Evolutionary conservation across 306 rosid species (phyloP), one percentile per base, ranked within the genome.

Genomic region (Betula pendula): DNA sequence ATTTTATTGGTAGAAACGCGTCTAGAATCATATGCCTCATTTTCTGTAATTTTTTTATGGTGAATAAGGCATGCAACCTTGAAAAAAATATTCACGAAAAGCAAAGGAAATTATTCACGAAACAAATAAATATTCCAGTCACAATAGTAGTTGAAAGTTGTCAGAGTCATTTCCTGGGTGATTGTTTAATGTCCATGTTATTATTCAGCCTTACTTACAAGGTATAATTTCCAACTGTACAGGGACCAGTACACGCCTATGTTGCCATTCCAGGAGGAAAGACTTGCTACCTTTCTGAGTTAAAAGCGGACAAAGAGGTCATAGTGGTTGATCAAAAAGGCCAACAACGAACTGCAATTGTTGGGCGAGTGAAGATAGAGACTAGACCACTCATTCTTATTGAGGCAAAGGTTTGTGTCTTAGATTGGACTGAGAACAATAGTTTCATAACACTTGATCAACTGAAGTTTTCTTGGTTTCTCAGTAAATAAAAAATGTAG

Each of bases 241-340:
- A 94, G 98, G 96, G 97, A 51, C 91, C 92, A 35, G 90, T 94
- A 49, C 97, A 92, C 77, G 87, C 96, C 70, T 95, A 92, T 79
- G 92, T 92, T 62, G 96, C 90, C 69, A 84, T 88, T 77, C 96
- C 97, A 0, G 98, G 97, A 45, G 97, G 90, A 44, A 90, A 85
- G 87, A 95, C 98, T 19, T 71, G 90, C 82, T 95, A 95, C 83
- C 90, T 95, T 63, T 89, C 97, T 1, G 97, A 95, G 85, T 75
- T 95, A 71, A 88, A 75, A 83, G 79, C 97, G 29, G 98, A 97
- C 71, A 90, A 88, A 82, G 96, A 92, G 85, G 95, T 92, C 55
- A 87, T 90, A 15, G 91, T 95, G 55, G 92, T 90, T 72, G 93
- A 95, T 83, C 92, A 85, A 66, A 85, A 72, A 71, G 97, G 98